phyloP scores from a whole-genome alignment of 2,329 filamentous ascomycete genomes.

The Penicillium sp. region DNA sequence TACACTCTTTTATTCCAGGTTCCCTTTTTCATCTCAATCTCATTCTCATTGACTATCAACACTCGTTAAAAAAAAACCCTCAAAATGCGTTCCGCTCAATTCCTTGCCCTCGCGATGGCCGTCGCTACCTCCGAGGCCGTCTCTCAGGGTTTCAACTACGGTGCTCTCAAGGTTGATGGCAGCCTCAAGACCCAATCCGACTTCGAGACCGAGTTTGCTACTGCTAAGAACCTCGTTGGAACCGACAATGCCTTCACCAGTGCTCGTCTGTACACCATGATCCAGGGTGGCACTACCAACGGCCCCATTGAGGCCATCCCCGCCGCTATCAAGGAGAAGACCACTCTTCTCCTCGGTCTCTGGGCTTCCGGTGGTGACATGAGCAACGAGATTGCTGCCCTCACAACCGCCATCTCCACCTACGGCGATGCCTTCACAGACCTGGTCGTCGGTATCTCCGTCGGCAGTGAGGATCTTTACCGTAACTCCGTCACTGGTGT shows the following conservation, averaged over 20 bases:
- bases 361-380: constrained; percentile 76
- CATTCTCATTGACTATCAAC: constrained; percentile 2
- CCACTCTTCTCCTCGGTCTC: constrained; percentile 74
- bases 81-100: constrained; percentile 36
- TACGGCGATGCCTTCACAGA: constrained; percentile 63
- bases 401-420: constrained; percentile 65
- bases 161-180: constrained; percentile 41
- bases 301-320: constrained; percentile 71
- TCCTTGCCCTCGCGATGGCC: constrained; percentile 38
- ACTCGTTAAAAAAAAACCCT: constrained; percentile 7
- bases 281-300: constrained; percentile 59
- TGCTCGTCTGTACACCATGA: constrained; percentile 62
- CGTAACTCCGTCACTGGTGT: constrained; percentile 71
- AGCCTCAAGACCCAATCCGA: constrained; percentile 45
- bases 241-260: constrained; percentile 44
- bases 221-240: constrained; percentile 45
- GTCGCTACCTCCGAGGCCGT: constrained; percentile 37
- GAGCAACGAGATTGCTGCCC: constrained; percentile 70
- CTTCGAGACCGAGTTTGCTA: constrained; percentile 48
- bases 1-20: constrained; percentile 14
- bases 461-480: constrained; percentile 86
- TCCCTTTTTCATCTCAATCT: constrained; percentile 3
- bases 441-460: constrained; percentile 73
- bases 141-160: constrained; percentile 52
- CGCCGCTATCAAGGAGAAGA: constrained; percentile 78